Evolutionary conservation across 2,329 filamentous ascomycete genomes (phyloP).

Genomic region (Rutstroemia sydowiana): DNA sequence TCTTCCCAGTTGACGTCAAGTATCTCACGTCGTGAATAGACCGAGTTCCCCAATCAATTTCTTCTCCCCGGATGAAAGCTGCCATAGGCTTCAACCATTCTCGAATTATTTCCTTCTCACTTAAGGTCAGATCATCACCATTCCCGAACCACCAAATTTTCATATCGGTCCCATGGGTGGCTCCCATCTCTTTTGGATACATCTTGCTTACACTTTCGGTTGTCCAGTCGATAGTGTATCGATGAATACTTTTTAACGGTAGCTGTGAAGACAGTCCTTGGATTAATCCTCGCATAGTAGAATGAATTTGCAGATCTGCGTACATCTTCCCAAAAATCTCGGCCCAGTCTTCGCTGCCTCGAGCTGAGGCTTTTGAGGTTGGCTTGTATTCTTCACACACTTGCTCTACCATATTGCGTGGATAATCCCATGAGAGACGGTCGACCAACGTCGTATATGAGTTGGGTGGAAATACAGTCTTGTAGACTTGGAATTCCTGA

Average conservation of each 20-base stretch:
- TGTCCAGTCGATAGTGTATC: slow-evolving; percentile 16
- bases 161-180: slow-evolving; percentile 15
- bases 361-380: neutral
- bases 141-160: slow-evolving; percentile 18
- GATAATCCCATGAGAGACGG: slow-evolving; percentile 18
- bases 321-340: slow-evolving; percentile 16
- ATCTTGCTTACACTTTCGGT: slow-evolving; percentile 14
- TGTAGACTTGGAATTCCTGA: slow-evolving; percentile 15
- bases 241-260: slow-evolving; percentile 9
- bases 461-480: slow-evolving; percentile 12
- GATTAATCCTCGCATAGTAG: slow-evolving; percentile 15
- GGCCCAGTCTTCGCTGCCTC: slow-evolving; percentile 10
- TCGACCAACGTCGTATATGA: slow-evolving; percentile 12
- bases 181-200: slow-evolving; percentile 9
- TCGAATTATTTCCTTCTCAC: slow-evolving; percentile 9
- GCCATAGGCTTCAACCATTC: slow-evolving; percentile 15
- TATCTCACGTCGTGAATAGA: slow-evolving; percentile 9
- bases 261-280: slow-evolving; percentile 5
- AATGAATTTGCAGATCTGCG: slow-evolving; percentile 17
- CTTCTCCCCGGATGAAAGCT: slow-evolving; percentile 10
- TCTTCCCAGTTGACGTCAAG: slow-evolving; percentile 11
- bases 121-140: slow-evolving; percentile 8
- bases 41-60: slow-evolving; percentile 11
- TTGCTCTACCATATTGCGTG: slow-evolving; percentile 5
- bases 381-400: slow-evolving; percentile 4